Percentiles rank a stretch among this genome's conserved stretches.
These are phyloP conservation scores for Tetrapisispora taiwanensis DNA, from an alignment of 805 yeast genomes.

Conservation along the genomic window DNA sequence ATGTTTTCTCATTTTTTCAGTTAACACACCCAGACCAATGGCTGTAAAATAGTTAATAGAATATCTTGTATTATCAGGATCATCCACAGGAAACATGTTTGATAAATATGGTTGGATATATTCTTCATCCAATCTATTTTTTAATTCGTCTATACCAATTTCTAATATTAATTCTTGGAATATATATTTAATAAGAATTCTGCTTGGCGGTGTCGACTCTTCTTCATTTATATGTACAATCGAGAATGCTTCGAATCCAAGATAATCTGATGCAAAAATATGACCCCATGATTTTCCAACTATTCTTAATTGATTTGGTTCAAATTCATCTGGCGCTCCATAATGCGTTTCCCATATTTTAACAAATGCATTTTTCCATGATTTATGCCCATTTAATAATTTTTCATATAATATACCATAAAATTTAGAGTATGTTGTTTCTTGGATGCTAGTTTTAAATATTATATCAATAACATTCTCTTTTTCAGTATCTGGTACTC, in stretches of 20 bases:
- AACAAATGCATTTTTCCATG: slow-evolving; percentile 51
- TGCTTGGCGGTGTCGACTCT: slow-evolving; percentile 64
- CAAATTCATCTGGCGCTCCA: slow-evolving; percentile 50
- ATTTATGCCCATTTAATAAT: slow-evolving; percentile 38
- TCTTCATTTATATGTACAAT: slow-evolving; percentile 53
- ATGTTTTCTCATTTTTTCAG: slow-evolving; percentile 68
- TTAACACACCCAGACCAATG: slow-evolving; percentile 73
- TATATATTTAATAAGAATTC: slow-evolving; percentile 73
- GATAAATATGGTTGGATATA: slow-evolving; percentile 38
- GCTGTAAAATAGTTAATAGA: slow-evolving; percentile 89
- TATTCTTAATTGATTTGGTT: slow-evolving; percentile 64
- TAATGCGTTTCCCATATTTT: slow-evolving; percentile 48
- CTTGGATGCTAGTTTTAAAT: slow-evolving; percentile 74
- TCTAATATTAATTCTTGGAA: slow-evolving; percentile 74
- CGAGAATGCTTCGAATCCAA: slow-evolving; percentile 54
- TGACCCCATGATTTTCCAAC: slow-evolving; percentile 84
- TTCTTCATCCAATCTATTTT: slow-evolving; percentile 41
- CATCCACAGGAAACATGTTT: slow-evolving; percentile 56
- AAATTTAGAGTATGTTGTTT: slow-evolving; percentile 74
- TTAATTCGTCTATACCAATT: slow-evolving; percentile 48
- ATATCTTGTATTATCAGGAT: slow-evolving; percentile 52
- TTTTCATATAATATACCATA: slow-evolving; percentile 71
- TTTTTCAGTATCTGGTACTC: slow-evolving; percentile 35
- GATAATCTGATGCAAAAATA: slow-evolving; percentile 55
- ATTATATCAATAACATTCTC: slow-evolving; percentile 58